A percentile compares a stretch with the other conserved stretches of the same genome.
Conservation (phyloP, 2,329 filamentous ascomycete species). For the Zymoseptoria ardabiliae region DNA sequence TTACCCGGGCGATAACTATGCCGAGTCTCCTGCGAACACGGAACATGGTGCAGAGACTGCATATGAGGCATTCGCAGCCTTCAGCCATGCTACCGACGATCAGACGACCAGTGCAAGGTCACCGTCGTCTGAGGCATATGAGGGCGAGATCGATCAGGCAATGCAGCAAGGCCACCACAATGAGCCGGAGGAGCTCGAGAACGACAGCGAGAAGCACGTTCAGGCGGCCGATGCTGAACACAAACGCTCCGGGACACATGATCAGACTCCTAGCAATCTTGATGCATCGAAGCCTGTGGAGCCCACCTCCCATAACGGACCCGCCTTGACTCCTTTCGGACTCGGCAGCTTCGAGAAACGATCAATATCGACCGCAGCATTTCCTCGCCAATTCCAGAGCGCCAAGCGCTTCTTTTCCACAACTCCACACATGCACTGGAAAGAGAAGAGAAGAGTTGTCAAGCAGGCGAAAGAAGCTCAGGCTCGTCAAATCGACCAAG, state of each 20-base stretch:
- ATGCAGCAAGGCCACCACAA: constrained; percentile 63
- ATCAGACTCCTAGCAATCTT: not conserved
- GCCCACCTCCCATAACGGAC: not conserved
- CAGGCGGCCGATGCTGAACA: constrained; percentile 30
- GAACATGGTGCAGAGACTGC: not conserved
- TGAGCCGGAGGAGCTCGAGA: constrained; percentile 38
- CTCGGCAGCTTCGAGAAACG: not conserved
- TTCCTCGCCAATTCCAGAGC: not conserved
- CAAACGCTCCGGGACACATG: constrained; percentile 12
- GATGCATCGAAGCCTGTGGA: not conserved
- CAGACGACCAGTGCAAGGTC: not conserved
- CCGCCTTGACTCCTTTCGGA: not conserved
- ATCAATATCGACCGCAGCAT: not conserved
- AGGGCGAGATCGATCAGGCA: constrained; percentile 26
- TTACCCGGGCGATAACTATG: not conserved
- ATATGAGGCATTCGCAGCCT: not conserved
- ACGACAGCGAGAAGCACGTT: constrained; percentile 36
- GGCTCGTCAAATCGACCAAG: not conserved
- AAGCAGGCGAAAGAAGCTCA: not conserved
- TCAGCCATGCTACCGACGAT: not conserved
- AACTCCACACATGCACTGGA: not conserved
- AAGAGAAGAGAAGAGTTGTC: not conserved
- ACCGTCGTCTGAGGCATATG: not conserved
- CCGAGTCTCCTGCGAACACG: not conserved
- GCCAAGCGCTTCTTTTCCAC: constrained; percentile 4